Conservation (phyloP, 2,329 filamentous ascomycete genomes). For the Basipetospora chlamydospora region DNA sequence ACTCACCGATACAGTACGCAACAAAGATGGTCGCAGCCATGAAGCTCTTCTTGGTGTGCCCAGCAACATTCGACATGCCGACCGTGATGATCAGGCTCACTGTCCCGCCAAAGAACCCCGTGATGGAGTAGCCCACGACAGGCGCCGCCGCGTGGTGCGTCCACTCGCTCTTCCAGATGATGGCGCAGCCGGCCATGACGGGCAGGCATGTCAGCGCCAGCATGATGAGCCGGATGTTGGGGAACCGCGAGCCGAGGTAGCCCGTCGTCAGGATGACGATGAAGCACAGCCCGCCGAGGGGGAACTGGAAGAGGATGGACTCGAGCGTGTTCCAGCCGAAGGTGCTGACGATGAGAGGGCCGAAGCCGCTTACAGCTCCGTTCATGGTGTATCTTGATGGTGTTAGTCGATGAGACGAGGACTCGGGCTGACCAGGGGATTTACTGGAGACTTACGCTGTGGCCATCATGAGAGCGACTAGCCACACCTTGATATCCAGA, state of each 20-base stretch:
- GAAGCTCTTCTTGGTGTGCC: constrained; percentile 64
- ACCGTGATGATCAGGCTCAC: constrained; percentile 42
- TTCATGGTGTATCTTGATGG: constrained; percentile 51
- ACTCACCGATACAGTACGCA: constrained; percentile 50
- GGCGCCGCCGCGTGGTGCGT: constrained; percentile 48
- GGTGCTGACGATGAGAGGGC: constrained; percentile 55
- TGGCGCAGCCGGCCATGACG: constrained; percentile 57
- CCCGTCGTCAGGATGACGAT: constrained; percentile 52
- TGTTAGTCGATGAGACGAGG: neutral
- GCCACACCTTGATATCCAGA: constrained; percentile 46
- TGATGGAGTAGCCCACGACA: constrained; percentile 56
- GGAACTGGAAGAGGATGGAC: constrained; percentile 61
- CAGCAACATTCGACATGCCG: constrained; percentile 54
- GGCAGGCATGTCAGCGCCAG: constrained; percentile 54
- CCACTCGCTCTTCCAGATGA: constrained; percentile 61
- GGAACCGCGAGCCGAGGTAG: constrained; percentile 43
- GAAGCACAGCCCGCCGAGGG: constrained; percentile 54
- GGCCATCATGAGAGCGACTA: constrained; percentile 54
- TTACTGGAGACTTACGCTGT: constrained; percentile 37
- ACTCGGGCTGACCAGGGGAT: no score
- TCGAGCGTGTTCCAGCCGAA: constrained; percentile 52
- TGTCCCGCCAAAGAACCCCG: constrained; percentile 58
- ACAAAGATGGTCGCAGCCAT: constrained; percentile 63
- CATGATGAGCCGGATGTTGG: constrained; percentile 50
- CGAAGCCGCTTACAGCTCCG: constrained; percentile 56